Evolutionary conservation across 208 protist genomes (phyloP).

Genomic region (Leishmania lainsoni): DNA sequence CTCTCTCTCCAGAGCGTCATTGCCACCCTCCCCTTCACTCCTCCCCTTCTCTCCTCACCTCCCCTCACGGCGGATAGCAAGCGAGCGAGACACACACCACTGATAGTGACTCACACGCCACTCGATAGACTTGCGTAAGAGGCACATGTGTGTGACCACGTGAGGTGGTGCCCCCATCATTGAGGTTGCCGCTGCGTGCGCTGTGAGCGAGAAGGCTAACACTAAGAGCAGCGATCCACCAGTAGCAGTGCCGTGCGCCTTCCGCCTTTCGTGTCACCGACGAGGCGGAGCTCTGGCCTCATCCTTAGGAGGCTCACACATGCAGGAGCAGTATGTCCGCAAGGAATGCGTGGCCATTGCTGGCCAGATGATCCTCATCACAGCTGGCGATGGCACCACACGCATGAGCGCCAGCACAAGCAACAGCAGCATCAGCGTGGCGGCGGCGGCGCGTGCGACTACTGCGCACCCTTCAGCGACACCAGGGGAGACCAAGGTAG

Average conservation of each 20-base stretch:
- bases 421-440: background rate
- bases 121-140: background rate
- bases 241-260: background rate
- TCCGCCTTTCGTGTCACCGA: background rate
- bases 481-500: background rate
- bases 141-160: background rate
- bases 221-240: background rate
- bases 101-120: background rate
- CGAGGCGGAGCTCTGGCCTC: background rate
- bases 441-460: background rate
- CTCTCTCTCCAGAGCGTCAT: background rate
- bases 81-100: background rate
- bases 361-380: slow-evolving; percentile 48
- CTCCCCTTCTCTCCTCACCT: background rate
- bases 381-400: background rate
- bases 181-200: background rate
- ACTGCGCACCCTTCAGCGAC: background rate
- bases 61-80: background rate
- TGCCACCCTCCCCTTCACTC: background rate
- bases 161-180: background rate
- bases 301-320: slow-evolving; percentile 8
- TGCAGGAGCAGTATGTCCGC: slow-evolving; percentile 69
- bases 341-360: slow-evolving; percentile 38
- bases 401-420: background rate
- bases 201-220: background rate